phyloP scores from a whole-genome alignment of 1,284 basidiomycete genomes.

The Bondarzewia mesenterica region DNA sequence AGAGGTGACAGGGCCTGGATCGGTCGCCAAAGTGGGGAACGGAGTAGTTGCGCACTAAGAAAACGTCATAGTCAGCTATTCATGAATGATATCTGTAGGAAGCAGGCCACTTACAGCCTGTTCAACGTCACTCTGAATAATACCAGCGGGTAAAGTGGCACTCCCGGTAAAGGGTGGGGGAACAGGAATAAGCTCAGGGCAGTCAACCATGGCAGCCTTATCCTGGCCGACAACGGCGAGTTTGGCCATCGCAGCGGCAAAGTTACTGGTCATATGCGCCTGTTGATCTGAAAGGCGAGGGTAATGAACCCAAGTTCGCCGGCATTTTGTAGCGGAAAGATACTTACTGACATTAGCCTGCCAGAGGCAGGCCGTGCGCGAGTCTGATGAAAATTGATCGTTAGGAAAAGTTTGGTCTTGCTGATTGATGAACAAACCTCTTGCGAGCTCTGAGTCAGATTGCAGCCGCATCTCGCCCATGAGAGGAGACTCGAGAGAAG shows the following conservation, averaged over 20 bases:
- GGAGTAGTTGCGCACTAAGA: constrained; percentile 2
- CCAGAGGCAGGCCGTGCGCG: constrained; percentile 1
- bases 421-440: constrained; percentile 2
- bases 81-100: not conserved
- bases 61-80: not conserved
- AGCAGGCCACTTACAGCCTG: not conserved
- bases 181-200: constrained; percentile 4
- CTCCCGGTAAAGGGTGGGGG: not conserved
- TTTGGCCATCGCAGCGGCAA: constrained; percentile 3
- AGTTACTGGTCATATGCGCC: not conserved
- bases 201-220: not conserved
- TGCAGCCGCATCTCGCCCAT: constrained; percentile 26
- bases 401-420: not conserved
- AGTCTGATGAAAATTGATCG: not conserved
- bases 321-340: not conserved
- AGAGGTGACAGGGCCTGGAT: constrained; percentile 3
- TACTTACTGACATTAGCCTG: not conserved
- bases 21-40: constrained; percentile 4
- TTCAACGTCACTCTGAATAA: not conserved
- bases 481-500: constrained; percentile 22
- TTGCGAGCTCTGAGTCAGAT: constrained; percentile 20
- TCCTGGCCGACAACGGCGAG: constrained; percentile 5
- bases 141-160: constrained; percentile 1
- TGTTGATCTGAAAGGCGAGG: not conserved
- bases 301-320: not conserved